Evolutionary conservation across 148 eudicot genomes (phyloP).

Genomic region (Rhododendron kiyosumense): DNA sequence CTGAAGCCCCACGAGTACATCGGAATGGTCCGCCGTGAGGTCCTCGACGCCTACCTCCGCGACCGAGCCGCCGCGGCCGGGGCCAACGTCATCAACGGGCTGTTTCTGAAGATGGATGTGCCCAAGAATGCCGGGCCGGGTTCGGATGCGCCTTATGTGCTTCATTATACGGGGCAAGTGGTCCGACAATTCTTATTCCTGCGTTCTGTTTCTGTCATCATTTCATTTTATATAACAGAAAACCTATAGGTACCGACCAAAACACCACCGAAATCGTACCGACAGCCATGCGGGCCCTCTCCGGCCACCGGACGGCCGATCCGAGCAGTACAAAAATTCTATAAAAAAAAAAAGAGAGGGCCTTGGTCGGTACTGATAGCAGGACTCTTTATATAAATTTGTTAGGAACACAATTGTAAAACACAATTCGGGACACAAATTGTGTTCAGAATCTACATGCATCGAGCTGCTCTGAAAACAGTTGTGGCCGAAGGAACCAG

Average conservation of each 20-base stretch:
- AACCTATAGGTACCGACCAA: too few species aligned
- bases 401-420: too few species aligned
- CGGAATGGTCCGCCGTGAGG: slow-evolving; percentile 95
- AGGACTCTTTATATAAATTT: not conserved
- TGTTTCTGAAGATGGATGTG: slow-evolving; percentile 78
- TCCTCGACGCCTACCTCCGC: slow-evolving; percentile 72
- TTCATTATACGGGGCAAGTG: slow-evolving; percentile 53
- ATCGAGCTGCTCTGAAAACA: not conserved
- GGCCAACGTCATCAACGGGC: slow-evolving; percentile 70
- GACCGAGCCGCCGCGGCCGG: slow-evolving; percentile 78
- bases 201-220: not conserved
- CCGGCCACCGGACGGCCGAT: too few species aligned
- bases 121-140: slow-evolving; percentile 24
- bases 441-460: not conserved
- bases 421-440: too few species aligned
- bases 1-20: slow-evolving; percentile 94
- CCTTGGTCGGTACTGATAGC: too few species aligned
- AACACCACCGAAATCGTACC: too few species aligned
- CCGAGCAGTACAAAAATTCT: too few species aligned
- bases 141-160: slow-evolving; percentile 43
- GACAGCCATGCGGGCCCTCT: too few species aligned
- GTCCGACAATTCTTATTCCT: not conserved
- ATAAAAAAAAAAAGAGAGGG: too few species aligned
- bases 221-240: not conserved
- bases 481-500: too few species aligned